phyloP scores from a whole-genome alignment of 305 asterid genomes.

The Rubia peregrina region DNA sequence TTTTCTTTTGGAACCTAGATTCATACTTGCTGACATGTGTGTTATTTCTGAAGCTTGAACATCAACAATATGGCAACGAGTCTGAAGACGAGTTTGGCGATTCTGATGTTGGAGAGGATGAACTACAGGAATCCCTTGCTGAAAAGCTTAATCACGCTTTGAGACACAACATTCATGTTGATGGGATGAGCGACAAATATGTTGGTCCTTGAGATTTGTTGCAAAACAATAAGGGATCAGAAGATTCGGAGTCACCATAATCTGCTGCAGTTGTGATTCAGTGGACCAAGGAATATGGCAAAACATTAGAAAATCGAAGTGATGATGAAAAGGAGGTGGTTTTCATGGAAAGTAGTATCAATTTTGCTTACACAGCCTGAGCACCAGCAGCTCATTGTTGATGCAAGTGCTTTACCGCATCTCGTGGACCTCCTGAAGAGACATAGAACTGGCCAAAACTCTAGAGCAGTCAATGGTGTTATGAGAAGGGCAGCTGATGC shows the following conservation, averaged over 20 bases:
- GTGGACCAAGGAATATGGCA: slow-evolving; percentile 64
- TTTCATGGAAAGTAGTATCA: slow-evolving; percentile 53
- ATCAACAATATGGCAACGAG: slow-evolving; percentile 66
- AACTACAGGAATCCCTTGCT: slow-evolving; percentile 46
- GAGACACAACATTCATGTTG: slow-evolving; percentile 24
- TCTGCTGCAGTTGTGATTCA: slow-evolving; percentile 52
- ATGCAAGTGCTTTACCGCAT: slow-evolving; percentile 91
- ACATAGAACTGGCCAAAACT: slow-evolving; percentile 50
- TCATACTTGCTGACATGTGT: slow-evolving; percentile 16
- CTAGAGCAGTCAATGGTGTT: slow-evolving; percentile 82
- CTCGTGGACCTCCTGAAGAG: slow-evolving; percentile 79
- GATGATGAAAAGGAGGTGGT: slow-evolving; percentile 39
- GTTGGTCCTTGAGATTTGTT: slow-evolving; percentile 25
- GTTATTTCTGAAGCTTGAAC: slow-evolving; percentile 51
- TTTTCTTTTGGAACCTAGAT: not conserved
- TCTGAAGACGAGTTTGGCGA: slow-evolving; percentile 47
- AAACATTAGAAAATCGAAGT: slow-evolving; percentile 47
- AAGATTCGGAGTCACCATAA: slow-evolving; percentile 41
- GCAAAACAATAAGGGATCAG: slow-evolving; percentile 26
- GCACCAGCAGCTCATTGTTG: slow-evolving; percentile 94
- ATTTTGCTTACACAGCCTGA: slow-evolving; percentile 60
- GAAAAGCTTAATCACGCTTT: slow-evolving; percentile 58
- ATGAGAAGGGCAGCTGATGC: slow-evolving; percentile 98
- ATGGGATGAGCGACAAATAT: slow-evolving; percentile 13
- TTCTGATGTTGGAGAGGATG: slow-evolving; percentile 39